Evolutionary conservation across 1,284 basidiomycete species (phyloP).

Genomic region (Sanghuangporus sanghuang): DNA sequence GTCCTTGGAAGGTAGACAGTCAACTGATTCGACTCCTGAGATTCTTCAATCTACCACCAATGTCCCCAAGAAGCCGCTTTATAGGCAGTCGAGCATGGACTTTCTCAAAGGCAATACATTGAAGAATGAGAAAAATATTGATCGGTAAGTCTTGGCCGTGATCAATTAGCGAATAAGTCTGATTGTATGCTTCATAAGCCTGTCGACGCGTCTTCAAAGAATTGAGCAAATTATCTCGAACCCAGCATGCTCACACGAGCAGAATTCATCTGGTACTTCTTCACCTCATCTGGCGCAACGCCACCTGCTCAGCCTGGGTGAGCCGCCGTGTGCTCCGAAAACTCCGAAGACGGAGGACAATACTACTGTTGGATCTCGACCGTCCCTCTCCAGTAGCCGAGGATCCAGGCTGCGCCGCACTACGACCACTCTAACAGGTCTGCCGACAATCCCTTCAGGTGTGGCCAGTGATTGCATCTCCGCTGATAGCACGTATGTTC

Average conservation of each 20-base stretch:
- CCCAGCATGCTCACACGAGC: conserved; percentile 53
- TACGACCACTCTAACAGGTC: conserved; percentile 11
- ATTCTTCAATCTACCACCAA: conserved; percentile 40
- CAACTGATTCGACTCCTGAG: conserved; percentile 26
- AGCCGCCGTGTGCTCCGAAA: conserved; percentile 13
- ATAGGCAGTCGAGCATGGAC: conserved; percentile 81
- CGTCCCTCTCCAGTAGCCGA: conserved; percentile 8
- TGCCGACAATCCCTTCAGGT: conserved; percentile 16
- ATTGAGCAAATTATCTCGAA: conserved; percentile 51
- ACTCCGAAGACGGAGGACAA: conserved; percentile 5
- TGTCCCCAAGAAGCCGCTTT: conserved; percentile 51
- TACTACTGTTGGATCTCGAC: conserved; percentile 12
- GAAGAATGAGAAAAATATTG: conserved; percentile 51
- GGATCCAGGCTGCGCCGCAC: conserved; percentile 17
- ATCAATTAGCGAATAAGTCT: background rate
- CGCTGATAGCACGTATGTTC: background rate
- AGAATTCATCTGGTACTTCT: conserved; percentile 32
- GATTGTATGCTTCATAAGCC: conserved; percentile 33
- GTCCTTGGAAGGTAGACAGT: conserved; percentile 31
- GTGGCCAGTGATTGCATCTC: conserved; percentile 3
- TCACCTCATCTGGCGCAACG: conserved; percentile 12
- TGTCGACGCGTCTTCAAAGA: conserved; percentile 64
- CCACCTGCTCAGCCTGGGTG: conserved; percentile 5
- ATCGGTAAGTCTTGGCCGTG: conserved; percentile 42
- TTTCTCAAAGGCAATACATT: conserved; percentile 56